A percentile compares a stretch with the other conserved stretches of the same genome.
Evolutionary conservation across 441 rosid genomes (phyloP).

Genomic region (Croton setiger): DNA sequence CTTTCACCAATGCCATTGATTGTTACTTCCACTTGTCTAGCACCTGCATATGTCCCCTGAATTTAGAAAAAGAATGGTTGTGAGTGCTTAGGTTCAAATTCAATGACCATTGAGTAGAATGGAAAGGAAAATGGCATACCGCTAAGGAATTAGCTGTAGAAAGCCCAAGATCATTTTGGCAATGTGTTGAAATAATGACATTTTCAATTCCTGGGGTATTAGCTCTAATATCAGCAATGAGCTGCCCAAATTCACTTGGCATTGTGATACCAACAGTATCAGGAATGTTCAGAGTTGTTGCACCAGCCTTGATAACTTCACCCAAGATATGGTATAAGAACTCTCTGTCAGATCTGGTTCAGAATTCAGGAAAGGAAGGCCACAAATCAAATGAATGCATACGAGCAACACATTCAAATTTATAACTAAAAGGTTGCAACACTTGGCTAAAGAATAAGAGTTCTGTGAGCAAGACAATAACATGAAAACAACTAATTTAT

Average conservation of each 20-base stretch:
- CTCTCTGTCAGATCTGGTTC: slow-evolving; percentile 73
- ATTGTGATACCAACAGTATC: slow-evolving; percentile 87
- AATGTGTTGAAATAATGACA: slow-evolving; percentile 79
- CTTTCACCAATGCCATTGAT: slow-evolving; percentile 96
- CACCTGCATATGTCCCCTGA: slow-evolving; percentile 87
- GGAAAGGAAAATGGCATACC: slow-evolving; percentile 37
- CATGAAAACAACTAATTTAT: background rate
- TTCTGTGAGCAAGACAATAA: background rate
- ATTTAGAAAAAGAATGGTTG: slow-evolving; percentile 22
- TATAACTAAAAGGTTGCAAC: background rate
- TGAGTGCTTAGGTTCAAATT: slow-evolving; percentile 20
- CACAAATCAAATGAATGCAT: background rate
- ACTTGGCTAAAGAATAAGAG: background rate
- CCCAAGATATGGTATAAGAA: slow-evolving; percentile 79
- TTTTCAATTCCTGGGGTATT: slow-evolving; percentile 87
- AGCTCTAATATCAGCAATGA: slow-evolving; percentile 83
- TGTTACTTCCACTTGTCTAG: slow-evolving; percentile 91
- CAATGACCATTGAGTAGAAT: slow-evolving; percentile 3
- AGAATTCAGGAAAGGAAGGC: slow-evolving; percentile 10
- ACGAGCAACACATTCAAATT: background rate
- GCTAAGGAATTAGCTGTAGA: slow-evolving; percentile 89
- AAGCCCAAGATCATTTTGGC: slow-evolving; percentile 99
- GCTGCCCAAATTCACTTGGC: slow-evolving; percentile 74
- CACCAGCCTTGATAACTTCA: slow-evolving; percentile 93
- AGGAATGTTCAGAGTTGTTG: slow-evolving; percentile 84